Conservation (phyloP, 352 stramenopile genomes). For the Pythium sp. region DNA sequence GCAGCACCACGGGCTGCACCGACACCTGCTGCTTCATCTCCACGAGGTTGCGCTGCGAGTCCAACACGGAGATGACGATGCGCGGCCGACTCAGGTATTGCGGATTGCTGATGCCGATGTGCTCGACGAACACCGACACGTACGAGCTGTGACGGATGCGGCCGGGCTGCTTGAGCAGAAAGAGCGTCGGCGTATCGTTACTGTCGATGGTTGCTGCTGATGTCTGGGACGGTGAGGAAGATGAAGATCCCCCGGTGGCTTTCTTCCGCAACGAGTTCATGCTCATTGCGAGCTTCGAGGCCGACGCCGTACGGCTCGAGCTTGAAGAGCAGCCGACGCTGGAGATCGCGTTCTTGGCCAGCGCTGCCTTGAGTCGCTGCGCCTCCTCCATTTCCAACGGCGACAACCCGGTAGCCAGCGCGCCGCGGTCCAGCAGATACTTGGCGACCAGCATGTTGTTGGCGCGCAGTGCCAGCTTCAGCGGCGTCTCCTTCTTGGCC, state of each 20-base stretch:
- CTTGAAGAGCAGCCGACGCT: conserved; percentile 43
- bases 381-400: conserved; percentile 38
- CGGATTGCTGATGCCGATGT: conserved; percentile 55
- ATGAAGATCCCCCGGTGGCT: conserved; percentile 6
- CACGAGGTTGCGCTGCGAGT: conserved; percentile 59
- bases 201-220: conserved; percentile 20
- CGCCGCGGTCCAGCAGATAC: conserved; percentile 49
- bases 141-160: conserved; percentile 79
- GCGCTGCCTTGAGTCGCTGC: conserved; percentile 45
- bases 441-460: conserved; percentile 53
- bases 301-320: neutral
- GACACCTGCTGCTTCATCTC: conserved; percentile 81
- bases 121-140: conserved; percentile 77
- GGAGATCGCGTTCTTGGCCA: conserved; percentile 60
- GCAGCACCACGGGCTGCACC: conserved; percentile 52
- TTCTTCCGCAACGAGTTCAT: conserved; percentile 23
- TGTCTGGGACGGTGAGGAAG: conserved; percentile 12
- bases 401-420: conserved; percentile 42
- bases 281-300: conserved; percentile 6
- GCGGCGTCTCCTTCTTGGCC: conserved; percentile 37
- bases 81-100: conserved; percentile 53
- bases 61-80: conserved; percentile 69
- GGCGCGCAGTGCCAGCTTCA: conserved; percentile 56
- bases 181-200: conserved; percentile 44
- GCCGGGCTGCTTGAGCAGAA: conserved; percentile 71